These are phyloP conservation scores for Scheffersomyces lignosus DNA, from an alignment of 805 yeast genomes.

Conservation along the genomic window DNA sequence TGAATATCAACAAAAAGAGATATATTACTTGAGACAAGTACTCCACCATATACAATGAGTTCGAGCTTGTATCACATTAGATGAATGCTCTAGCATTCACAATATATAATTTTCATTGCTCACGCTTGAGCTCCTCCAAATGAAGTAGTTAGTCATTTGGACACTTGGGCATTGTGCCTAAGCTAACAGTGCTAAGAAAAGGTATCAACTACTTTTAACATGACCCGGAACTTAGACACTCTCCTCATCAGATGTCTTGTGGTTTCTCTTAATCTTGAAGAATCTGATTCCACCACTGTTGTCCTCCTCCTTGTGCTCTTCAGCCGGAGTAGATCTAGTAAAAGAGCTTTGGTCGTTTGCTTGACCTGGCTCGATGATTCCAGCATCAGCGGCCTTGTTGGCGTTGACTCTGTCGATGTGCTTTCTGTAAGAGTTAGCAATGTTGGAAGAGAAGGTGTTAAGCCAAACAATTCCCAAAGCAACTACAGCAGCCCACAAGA, in stretches of 20 bases:
- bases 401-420: constrained; percentile 44
- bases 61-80: too few relatives aligned
- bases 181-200: too few relatives aligned
- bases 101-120: too few relatives aligned
- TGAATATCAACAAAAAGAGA: too few relatives aligned
- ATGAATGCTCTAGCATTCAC: too few relatives aligned
- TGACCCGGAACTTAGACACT: constrained; percentile 36
- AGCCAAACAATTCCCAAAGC: constrained; percentile 50
- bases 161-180: too few relatives aligned
- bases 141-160: too few relatives aligned
- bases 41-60: too few relatives aligned
- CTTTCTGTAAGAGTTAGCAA: constrained; percentile 49
- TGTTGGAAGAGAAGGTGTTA: constrained; percentile 51
- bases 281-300: constrained; percentile 66
- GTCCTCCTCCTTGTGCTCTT: constrained; percentile 34
- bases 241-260: constrained; percentile 44
- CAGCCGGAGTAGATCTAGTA: constrained; percentile 37
- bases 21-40: too few relatives aligned
- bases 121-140: too few relatives aligned
- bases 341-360: constrained; percentile 42
- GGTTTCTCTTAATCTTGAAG: constrained; percentile 66
- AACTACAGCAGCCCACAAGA: constrained; percentile 71
- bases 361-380: constrained; percentile 23
- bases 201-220: too few relatives aligned
- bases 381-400: constrained; percentile 16